Evolutionary conservation across 306 rosid species (phyloP), one percentile per base, ranked within the genome.

Genomic region (Sechiopsis laciniata): DNA sequence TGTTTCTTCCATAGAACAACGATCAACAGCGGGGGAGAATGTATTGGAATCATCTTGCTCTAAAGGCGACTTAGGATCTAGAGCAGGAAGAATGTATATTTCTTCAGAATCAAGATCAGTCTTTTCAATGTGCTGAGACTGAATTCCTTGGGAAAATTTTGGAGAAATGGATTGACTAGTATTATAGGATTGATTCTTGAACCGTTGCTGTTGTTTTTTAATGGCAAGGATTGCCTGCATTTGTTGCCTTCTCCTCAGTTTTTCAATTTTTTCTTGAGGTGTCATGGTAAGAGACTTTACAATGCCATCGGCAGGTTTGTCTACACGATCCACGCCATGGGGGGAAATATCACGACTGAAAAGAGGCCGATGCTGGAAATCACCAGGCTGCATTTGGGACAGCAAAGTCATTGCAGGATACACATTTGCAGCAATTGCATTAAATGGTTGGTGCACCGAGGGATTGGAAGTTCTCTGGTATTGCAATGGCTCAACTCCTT

Each of bases 221-320:
- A 94, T 91, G 82, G 99, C 99, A 86, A 94, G 87, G 95, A 95
- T 82, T 66, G 99, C 99, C 84, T 84, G 96, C 83, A 89, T 80
- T 85, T 95, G 96, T 74, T 95, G 99, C 75, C 97, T 86, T 86
- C 91, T 80, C 83, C 99, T 91, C 72, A 95, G 78, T 73, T 91
- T 95, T 83, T 95, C 91, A 77, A 91, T 91, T 82, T 95, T 95
- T 80, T 91, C 99, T 78, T 86, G 96, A 76, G 99, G 91, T 48
- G 97, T 91, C 99, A 95, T 95, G 67, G 84, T 80, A 76, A 77
- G 84, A 75, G 84, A 85, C 67, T 82, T 84, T 71, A 78, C 81
- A 12, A 35, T 54, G 19, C 81, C 61, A 79, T 85, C 86, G 35
- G 73, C 79, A 13, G 86, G 57, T 61, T 79, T 83, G 80, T 80